Conservation (phyloP, 176 grass and related monocot genomes). For the Eremochloa ophiuroides region DNA sequence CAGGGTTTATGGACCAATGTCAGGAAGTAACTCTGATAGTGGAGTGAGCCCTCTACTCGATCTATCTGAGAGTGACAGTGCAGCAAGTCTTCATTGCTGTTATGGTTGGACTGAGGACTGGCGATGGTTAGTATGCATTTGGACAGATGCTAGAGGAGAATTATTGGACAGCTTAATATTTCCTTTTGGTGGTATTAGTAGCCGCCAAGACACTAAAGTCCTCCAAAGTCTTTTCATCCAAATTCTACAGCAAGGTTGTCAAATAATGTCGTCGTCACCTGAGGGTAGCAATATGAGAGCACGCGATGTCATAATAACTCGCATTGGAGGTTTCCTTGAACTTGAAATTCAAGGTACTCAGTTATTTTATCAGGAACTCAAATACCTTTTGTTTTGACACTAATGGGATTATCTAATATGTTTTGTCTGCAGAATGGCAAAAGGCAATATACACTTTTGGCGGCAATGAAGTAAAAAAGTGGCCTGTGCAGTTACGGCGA, state of each 20-base stretch:
- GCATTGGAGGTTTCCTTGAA: slow-evolving; percentile 88
- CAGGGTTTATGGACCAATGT: slow-evolving; percentile 41
- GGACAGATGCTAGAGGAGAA: slow-evolving; percentile 97
- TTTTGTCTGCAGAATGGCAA: slow-evolving; percentile 80
- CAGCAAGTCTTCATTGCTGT: slow-evolving; percentile 85
- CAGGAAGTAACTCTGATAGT: slow-evolving; percentile 44
- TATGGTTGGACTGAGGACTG: slow-evolving; percentile 99
- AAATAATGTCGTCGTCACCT: slow-evolving; percentile 77
- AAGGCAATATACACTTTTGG: slow-evolving; percentile 89
- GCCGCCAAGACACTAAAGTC: slow-evolving; percentile 93
- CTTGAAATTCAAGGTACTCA: slow-evolving; percentile 95
- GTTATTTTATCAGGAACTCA: not conserved
- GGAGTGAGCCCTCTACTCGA: slow-evolving; percentile 43
- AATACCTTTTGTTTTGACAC: not conserved
- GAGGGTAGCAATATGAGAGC: slow-evolving; percentile 53
- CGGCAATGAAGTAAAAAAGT: slow-evolving; percentile 92
- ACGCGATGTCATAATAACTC: slow-evolving; percentile 86
- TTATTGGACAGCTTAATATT: slow-evolving; percentile 84
- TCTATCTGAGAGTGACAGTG: slow-evolving; percentile 53
- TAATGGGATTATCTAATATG: slow-evolving; percentile 18
- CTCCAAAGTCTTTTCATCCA: slow-evolving; percentile 96
- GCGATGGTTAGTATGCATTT: slow-evolving; percentile 95
- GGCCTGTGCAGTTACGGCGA: slow-evolving; percentile 80
- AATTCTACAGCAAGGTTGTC: slow-evolving; percentile 95
- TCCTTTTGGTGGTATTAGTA: slow-evolving; percentile 96